Evolutionary conservation across 1,139 yeast genomes (phyloP), one percentile per base, ranked within the genome.

Genomic region (Kluyveromyces sp.): DNA sequence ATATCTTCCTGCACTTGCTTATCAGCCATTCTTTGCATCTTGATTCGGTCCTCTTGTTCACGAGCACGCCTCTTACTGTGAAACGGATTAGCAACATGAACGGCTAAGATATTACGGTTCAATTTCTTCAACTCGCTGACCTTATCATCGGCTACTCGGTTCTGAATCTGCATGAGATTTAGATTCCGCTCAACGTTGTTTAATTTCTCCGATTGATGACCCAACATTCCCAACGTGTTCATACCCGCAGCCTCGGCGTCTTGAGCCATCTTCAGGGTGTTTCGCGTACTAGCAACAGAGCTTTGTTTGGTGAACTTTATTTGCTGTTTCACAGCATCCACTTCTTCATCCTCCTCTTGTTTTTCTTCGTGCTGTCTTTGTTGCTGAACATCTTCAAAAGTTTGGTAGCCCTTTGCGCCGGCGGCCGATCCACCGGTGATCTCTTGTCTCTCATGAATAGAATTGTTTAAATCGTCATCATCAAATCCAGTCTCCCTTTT

Each of bases 221-320:
- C 97, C 44, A 92, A 73, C 79, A 87, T 80, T 22, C 96, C 96
- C 53, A 89, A 68, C 0, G 97, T 83, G 61, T 89, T 87, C 43
- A 87, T 75, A 20, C 95, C 98, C 7, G 89, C 77, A 44, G 83
- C 84, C 62, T 89, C 96, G 0, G 97, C 96, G 55, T 87, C 94
- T 51, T 83, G 83, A 1, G 96, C 95, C 79, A 86, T 79, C 54
- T 83, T 75, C 48, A 92, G 68, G 0, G 96, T 88, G 55, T 88
- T 88, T 56, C 95, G 74, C 0, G 97, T 84, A 40, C 88, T 79
- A 8, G 86, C 82, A 15, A 88, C 79, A 1, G 96, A 83, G 56
- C 87, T 94, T 56, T 87, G 94, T 63, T 89, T 89, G 39, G 87
- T 80, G 60, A 83, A 88, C 48, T 87, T 72, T 50, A 86, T 83